A percentile compares a stretch with the other conserved stretches of the same genome.
phyloP scores from a whole-genome alignment of 108 stramenopile genomes.

The Nitzschia sp. region DNA sequence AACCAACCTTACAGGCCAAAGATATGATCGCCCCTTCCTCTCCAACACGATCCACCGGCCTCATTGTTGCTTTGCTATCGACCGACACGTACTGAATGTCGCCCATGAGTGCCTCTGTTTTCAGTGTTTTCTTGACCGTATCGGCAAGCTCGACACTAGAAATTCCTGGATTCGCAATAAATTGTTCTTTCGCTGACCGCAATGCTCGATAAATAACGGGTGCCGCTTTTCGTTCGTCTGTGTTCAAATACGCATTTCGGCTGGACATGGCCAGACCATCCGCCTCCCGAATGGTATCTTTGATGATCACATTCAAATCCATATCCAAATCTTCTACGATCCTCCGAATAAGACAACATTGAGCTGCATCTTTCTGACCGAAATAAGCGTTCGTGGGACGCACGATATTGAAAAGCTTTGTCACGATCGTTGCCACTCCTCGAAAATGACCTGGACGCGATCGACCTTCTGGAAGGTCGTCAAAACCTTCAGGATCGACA shows the following conservation, averaged over 20 bases:
- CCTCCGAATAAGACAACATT: slow-evolving; percentile 87
- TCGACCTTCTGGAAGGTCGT: slow-evolving; percentile 77
- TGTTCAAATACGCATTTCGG: slow-evolving; percentile 92
- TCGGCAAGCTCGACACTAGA: slow-evolving; percentile 23
- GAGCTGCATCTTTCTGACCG: slow-evolving; percentile 98
- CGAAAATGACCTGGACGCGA: slow-evolving; percentile 93
- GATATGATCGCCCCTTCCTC: slow-evolving; percentile 74
- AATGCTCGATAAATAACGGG: slow-evolving; percentile 81
- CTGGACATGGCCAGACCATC: slow-evolving; percentile 97
- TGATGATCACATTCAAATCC: slow-evolving; percentile 68
- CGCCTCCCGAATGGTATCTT: slow-evolving; percentile 82
- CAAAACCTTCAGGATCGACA: slow-evolving; percentile 79
- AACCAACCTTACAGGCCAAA: slow-evolving; percentile 77
- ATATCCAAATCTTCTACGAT: slow-evolving; percentile 88
- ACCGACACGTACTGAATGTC: slow-evolving; percentile 83
- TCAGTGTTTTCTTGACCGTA: slow-evolving; percentile 44
- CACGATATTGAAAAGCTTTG: slow-evolving; percentile 97
- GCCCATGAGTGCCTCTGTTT: slow-evolving; percentile 73
- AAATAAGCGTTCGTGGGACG: slow-evolving; percentile 92
- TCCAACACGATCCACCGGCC: slow-evolving; percentile 46
- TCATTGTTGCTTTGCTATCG: slow-evolving; percentile 78
- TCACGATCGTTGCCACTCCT: slow-evolving; percentile 97
- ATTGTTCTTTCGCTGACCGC: slow-evolving; percentile 56
- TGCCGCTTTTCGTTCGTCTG: slow-evolving; percentile 78
- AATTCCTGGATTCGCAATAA: slow-evolving; percentile 14